Conservation (phyloP, 2,329 filamentous ascomycete genomes). For the Pyrenochaeta sp. region DNA sequence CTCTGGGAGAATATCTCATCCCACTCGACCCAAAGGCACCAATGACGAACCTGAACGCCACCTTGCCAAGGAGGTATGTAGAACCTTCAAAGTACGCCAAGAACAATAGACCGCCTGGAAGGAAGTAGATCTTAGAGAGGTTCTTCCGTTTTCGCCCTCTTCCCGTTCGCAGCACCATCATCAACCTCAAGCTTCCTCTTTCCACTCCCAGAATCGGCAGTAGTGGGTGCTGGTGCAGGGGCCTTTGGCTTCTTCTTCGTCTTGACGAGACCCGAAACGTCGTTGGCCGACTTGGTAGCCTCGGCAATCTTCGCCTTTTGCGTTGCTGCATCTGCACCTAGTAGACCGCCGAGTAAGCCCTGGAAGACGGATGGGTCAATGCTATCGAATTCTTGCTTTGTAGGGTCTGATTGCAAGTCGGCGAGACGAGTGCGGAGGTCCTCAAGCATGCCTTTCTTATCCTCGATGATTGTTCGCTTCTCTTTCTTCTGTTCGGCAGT, state of each 20-base stretch:
- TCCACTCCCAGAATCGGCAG: slow-evolving; percentile 19
- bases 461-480: slow-evolving; percentile 65
- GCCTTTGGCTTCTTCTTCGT: slow-evolving; percentile 66
- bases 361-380: slow-evolving; percentile 57
- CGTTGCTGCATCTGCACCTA: slow-evolving; percentile 68
- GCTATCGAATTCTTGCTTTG: slow-evolving; percentile 48
- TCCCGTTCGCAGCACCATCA: slow-evolving; percentile 29
- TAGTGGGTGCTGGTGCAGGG: slow-evolving; percentile 17
- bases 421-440: slow-evolving; percentile 72
- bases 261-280: slow-evolving; percentile 76
- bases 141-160: slow-evolving; percentile 46
- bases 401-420: slow-evolving; percentile 71
- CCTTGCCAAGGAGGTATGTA: no score
- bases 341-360: slow-evolving; percentile 69
- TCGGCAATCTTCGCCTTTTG: slow-evolving; percentile 72
- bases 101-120: no score
- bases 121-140: no score
- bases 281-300: slow-evolving; percentile 75
- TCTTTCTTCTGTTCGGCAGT: slow-evolving; percentile 71
- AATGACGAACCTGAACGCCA: no score
- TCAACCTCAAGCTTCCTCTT: slow-evolving; percentile 46
- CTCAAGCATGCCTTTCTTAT: slow-evolving; percentile 78
- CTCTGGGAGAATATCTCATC: no score
- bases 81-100: no score
- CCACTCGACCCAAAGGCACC: no score